Conservation (phyloP, 176 grass and related monocot genomes). For the Canna indica region DNA sequence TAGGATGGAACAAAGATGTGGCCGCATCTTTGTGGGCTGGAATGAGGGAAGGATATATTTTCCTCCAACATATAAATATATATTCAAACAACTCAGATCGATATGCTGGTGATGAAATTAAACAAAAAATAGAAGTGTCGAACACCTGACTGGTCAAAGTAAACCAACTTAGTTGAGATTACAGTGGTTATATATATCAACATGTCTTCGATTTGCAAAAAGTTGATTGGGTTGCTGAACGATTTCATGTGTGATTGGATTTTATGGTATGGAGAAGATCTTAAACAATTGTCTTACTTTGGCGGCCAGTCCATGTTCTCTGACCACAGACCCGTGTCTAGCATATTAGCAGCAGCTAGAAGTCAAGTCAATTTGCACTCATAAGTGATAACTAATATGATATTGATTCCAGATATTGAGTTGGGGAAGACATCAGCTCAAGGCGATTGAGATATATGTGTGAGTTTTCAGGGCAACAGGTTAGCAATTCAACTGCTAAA, state of each 20-base stretch:
- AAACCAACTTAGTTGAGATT: background rate
- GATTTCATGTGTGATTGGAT: slow-evolving; percentile 4
- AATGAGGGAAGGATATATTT: slow-evolving; percentile 17
- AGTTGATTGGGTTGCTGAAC: background rate
- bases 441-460: no score
- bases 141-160: slow-evolving; percentile 3
- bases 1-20: slow-evolving; percentile 7
- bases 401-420: no score
- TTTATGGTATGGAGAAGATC: slow-evolving; percentile 10
- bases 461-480: no score
- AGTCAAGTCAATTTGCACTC: background rate
- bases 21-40: slow-evolving; percentile 7
- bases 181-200: background rate
- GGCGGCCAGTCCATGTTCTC: background rate
- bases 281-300: background rate
- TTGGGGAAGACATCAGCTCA: no score
- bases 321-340: slow-evolving; percentile 7
- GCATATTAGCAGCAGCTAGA: background rate
- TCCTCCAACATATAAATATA: slow-evolving; percentile 8
- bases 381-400: no score
- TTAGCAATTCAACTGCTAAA: no score
- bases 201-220: background rate
- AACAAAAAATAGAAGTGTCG: slow-evolving; percentile 7
- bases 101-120: slow-evolving; percentile 7
- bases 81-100: slow-evolving; percentile 12